Evolutionary conservation across 129 eudicot species (phyloP), one percentile per base, ranked within the genome.

Genomic region (Scalesia atractyloides): DNA sequence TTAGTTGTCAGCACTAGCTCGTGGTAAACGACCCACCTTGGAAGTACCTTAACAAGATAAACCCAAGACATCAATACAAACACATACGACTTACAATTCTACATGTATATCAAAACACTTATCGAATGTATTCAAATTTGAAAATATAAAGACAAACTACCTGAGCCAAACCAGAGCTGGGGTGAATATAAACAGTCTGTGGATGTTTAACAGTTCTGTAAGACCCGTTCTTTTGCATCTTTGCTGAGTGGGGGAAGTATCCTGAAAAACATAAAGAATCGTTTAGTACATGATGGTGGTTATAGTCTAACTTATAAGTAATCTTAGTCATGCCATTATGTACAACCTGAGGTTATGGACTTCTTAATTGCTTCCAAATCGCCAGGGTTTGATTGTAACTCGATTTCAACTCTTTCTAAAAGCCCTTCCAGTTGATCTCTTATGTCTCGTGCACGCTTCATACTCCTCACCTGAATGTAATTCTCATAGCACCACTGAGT

Each of bases 401-500:
- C 97, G 59, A 94, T 94, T 73, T 94, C 98, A 70, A 94, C 98
- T 82, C 98, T 82, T 66, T 94, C 98, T 73, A 90, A 68, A 3
- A 94, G 82, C 43, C 98, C 97, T 74, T 90, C 98, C 78, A 90
- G 69, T 58, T 94, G 98, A 76, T 90, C 97, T 72, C 97, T 72
- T 17, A 94, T 90, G 64, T 94, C 97, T 60, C 98, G 86, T 20
- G 98, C 98, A 54, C 98, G 84, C 79, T 94, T 94, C 98, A 94
- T 94, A 82, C 97, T 94, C 79, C 98, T 94, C 49, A 94, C 97
- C 61, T 95, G 99, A 54, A 95, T 89, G 65, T 95, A 95, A 61
- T 95, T 95, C 86, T 95, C 99, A 83, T 86, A 95, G 71, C 99
- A 95, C 97, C 97, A 91, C 82, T 91, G 97, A 8, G 96, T 91